These are phyloP conservation scores for Trichoderma guizhouense DNA, from an alignment of 2,329 filamentous ascomycete species.

Conservation along the genomic window DNA sequence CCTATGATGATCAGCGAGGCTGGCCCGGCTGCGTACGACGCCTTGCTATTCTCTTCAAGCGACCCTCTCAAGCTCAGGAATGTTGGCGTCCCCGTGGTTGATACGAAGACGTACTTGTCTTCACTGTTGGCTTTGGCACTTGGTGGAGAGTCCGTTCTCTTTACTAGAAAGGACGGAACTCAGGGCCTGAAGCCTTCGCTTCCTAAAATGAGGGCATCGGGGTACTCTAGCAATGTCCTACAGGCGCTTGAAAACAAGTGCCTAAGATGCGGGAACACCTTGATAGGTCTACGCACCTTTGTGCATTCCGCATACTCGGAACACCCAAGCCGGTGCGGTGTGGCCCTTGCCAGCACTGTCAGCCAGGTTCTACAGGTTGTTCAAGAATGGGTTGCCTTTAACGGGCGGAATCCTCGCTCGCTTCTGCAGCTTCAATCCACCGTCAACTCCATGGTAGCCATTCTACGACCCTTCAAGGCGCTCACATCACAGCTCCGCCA, in stretches of 20 bases:
- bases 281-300: conserved; percentile 45
- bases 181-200: conserved; percentile 51
- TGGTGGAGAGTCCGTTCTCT: conserved; percentile 70
- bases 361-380: conserved; percentile 47
- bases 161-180: conserved; percentile 54
- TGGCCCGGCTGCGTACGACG: conserved; percentile 63
- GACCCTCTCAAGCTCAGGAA: conserved; percentile 42
- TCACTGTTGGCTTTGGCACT: conserved; percentile 65
- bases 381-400: conserved; percentile 46
- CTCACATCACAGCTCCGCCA: conserved; percentile 48
- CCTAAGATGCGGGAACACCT: conserved; percentile 46
- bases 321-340: conserved; percentile 43
- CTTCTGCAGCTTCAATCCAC: conserved; percentile 52
- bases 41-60: conserved; percentile 45
- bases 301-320: conserved; percentile 45
- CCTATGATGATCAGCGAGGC: conserved; percentile 66
- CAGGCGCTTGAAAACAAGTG: conserved; percentile 46
- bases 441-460: conserved; percentile 43
- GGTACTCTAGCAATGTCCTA: conserved; percentile 51
- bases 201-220: conserved; percentile 49
- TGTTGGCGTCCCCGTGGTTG: conserved; percentile 41
- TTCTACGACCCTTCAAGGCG: conserved; percentile 50
- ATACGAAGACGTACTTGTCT: conserved; percentile 47
- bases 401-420: conserved; percentile 42
- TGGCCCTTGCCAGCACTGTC: conserved; percentile 51